phyloP scores from a whole-genome alignment of 2,329 filamentous ascomycete species.

The Endocalyx cinctus region DNA sequence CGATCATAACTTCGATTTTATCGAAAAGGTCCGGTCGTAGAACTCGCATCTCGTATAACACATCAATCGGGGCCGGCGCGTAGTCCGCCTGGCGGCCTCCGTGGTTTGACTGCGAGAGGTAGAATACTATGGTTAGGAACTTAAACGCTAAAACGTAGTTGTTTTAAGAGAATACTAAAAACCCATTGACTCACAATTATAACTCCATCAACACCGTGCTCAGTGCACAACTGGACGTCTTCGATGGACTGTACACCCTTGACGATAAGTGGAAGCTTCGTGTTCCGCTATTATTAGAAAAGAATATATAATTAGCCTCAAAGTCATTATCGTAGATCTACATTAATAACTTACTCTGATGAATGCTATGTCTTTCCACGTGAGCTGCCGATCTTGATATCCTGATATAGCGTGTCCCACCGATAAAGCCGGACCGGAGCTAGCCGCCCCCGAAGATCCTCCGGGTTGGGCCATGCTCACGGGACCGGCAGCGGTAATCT shows the following conservation, averaged over 20 bases:
- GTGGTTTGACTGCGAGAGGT: constrained; percentile 38
- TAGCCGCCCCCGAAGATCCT: too few species aligned
- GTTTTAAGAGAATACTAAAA: constrained; percentile 4
- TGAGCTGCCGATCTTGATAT: neutral
- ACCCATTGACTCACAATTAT: too few species aligned
- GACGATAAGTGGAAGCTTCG: neutral
- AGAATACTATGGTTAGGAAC: too few species aligned
- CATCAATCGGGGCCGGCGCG: constrained; percentile 28
- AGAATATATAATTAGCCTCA: neutral
- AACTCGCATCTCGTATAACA: constrained; percentile 27
- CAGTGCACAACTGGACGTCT: too few species aligned
- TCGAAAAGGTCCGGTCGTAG: constrained; percentile 21
- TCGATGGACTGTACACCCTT: neutral
- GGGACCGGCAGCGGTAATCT: too few species aligned
- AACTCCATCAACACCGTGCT: too few species aligned
- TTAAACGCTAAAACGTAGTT: too few species aligned
- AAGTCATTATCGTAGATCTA: too few species aligned
- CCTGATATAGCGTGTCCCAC: neutral
- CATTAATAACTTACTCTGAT: too few species aligned
- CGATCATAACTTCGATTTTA: constrained; percentile 31
- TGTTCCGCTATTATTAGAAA: neutral
- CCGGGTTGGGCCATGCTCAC: too few species aligned
- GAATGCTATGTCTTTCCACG: too few species aligned
- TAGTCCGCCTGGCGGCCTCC: constrained; percentile 37
- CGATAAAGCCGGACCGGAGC: too few species aligned